Base-by-base conservation (phyloP, 1,139 yeast species). In the Suhomyces bokatorum region DNA sequence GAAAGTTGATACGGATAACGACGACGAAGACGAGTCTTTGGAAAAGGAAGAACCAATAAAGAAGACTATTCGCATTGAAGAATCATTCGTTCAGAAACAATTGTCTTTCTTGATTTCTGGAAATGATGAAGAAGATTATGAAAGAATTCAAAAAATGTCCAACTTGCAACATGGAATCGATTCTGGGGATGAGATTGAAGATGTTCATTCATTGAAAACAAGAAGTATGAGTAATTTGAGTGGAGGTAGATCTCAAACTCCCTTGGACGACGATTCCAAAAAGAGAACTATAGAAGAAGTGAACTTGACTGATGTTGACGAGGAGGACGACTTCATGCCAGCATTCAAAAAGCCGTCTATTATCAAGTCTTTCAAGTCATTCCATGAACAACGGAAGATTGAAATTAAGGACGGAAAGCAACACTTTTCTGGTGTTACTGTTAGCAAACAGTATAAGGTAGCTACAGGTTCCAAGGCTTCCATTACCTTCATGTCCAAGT, bases 391-490 rank as follows among this genome's bases (percentile, higher is more conserved):
- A 37, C 67, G 65, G 43, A 69, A 66, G 12, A 66, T 64, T 13
- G 60, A 50, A 39, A 69, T 70, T 48, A 73, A 63, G 50, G 72
- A 69, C 33, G 76, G 78, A 10, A 69, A 61, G 39, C 60, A 60
- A 11, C 60, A 59, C 10, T 74, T 74, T 54, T 69, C 78, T 32
- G 83, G 84, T 3, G 87, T 83, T 32, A 79, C 80, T 0, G 66
- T 80, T 11, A 75, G 81, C 40, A 80, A 77, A 39, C 76, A 77
- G 33, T 79, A 80, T 53, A 81, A 73, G 55, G 75, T 75, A 15
- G 84, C 81, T 1, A 70, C 81, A 2, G 81, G 85, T 6, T 70
- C 81, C 2, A 78, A 74, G 51, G 81, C 87, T 0, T 79, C 87
- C 2, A 76, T 83, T 46, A 78, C 85, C 17, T 80, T 73, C 46